A percentile compares a stretch with the other conserved stretches of the same genome.
Conservation (phyloP, 345 rosid genomes). For the Pelargonium nanum region DNA sequence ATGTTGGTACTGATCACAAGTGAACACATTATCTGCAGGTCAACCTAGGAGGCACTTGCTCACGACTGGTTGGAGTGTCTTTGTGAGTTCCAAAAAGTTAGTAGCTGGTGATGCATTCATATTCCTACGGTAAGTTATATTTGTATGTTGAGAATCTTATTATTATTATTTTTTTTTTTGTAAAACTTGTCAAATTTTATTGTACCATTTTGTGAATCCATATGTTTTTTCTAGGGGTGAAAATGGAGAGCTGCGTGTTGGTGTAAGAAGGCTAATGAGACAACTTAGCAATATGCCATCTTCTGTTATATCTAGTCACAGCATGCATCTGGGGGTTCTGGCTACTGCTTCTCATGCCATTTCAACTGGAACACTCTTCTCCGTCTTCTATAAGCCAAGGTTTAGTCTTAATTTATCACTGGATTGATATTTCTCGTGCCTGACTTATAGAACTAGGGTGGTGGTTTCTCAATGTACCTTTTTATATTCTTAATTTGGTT, state of each 20-base stretch:
- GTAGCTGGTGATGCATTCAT: conserved; percentile 99
- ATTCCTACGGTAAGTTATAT: conserved; percentile 63
- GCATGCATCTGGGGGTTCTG: conserved; percentile 99
- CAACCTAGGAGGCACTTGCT: conserved; percentile 98
- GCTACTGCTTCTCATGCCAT: conserved; percentile 99
- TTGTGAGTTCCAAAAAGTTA: conserved; percentile 94
- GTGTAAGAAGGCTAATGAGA: conserved; percentile 89
- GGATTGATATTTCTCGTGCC: not conserved
- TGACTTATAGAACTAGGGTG: not conserved
- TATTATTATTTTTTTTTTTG: not conserved
- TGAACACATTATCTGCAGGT: conserved; percentile 38
- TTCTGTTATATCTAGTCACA: conserved; percentile 95
- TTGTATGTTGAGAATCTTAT: not conserved
- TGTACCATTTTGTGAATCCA: not conserved
- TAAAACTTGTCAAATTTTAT: not conserved
- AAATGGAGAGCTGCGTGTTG: conserved; percentile 92
- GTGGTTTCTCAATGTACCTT: not conserved
- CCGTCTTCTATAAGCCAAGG: conserved; percentile 99
- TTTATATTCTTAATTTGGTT: too few relatives aligned
- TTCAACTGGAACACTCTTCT: conserved; percentile 77
- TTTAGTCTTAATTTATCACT: conserved; percentile 4
- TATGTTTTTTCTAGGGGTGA: conserved; percentile 47
- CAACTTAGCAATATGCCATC: conserved; percentile 86
- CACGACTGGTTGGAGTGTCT: conserved; percentile 99
- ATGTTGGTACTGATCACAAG: not conserved